Evolutionary conservation across 441 rosid genomes (phyloP).

Genomic region (Daphne laureola): DNA sequence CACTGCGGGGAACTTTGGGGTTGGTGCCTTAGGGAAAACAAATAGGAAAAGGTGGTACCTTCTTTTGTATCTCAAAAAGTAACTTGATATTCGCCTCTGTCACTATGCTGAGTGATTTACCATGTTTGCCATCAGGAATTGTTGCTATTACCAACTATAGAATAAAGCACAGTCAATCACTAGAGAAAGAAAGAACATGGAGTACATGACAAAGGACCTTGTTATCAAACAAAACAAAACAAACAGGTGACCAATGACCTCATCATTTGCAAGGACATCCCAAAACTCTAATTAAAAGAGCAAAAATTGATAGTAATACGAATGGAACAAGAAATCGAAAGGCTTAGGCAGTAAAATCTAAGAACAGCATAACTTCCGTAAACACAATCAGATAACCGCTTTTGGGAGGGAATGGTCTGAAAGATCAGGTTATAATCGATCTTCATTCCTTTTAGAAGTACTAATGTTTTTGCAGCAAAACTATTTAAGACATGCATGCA

Average conservation of each 20-base stretch:
- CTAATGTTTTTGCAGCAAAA: no score
- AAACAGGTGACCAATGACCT: not conserved
- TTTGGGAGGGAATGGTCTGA: no score
- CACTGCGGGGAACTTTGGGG: no score
- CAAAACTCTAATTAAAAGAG: not conserved
- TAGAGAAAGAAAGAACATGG: conserved; percentile 1
- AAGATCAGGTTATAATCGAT: no score
- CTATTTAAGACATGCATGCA: no score
- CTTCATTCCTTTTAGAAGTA: no score
- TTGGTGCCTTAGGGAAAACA: not conserved
- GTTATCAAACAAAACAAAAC: not conserved
- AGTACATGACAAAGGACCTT: conserved; percentile 1
- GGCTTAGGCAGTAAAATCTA: no score
- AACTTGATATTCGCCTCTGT: conserved; percentile 81
- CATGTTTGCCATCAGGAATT: conserved; percentile 41
- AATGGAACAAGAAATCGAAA: no score
- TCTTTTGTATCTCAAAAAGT: conserved; percentile 90
- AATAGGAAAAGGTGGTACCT: conserved; percentile 38
- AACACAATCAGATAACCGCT: no score
- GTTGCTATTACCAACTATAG: conserved; percentile 86
- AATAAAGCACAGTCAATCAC: conserved; percentile 22
- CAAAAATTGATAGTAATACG: not conserved
- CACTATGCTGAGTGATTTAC: conserved; percentile 61
- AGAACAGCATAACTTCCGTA: no score
- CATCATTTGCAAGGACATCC: not conserved